Evolutionary conservation across 148 eudicot species (phyloP), one percentile per base, ranked within the genome.

Genomic region (Rhododendron henanense): DNA sequence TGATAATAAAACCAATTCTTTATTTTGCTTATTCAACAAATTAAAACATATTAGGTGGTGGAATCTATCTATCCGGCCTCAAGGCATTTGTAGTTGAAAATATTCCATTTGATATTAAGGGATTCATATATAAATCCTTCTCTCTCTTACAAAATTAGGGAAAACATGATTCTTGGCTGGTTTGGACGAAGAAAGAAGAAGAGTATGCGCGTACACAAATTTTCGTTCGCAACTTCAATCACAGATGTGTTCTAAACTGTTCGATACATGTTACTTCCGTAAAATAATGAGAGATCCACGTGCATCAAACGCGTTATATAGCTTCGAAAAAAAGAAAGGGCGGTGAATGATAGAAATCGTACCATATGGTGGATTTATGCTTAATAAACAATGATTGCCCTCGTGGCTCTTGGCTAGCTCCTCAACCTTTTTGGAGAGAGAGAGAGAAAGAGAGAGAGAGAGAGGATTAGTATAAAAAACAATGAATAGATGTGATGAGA

Each of bases 311-410:
- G 4, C 14, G 15, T 10, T 41, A 67, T 9, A 41, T 47, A 25
- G 16, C 33, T 25, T 63, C 3, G 10, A 1, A 23, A 23, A 63
- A 8, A 63, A 2, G 10, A 2, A 63, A 23, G 11, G 69, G 21
- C 21, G 9, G 71, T 21, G 73, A 65, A 23, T 33, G 6, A 71
- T 35, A 31, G 19, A 71, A 71, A 71, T 35, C 16, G 4, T 33
- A 14, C 21, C 28, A 67, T 25, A 31, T 31, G 41, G 76, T 71
- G 76, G 76, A 8, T 18, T 25, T 33, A 71, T 33, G 41, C 41
- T 71, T 71, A 71, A 71, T 71, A 71, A 71, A 71, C 76, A 31
- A 71, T 71, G 76, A 71, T 71, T 71, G 41, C 41, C 35, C 76
- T 71, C 76, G 41, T 71, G 76, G 76, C 76, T 71, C 76, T 31